Base-by-base conservation (phyloP, 2,329 filamentous ascomycete genomes). In the Septoria linicola region DNA sequence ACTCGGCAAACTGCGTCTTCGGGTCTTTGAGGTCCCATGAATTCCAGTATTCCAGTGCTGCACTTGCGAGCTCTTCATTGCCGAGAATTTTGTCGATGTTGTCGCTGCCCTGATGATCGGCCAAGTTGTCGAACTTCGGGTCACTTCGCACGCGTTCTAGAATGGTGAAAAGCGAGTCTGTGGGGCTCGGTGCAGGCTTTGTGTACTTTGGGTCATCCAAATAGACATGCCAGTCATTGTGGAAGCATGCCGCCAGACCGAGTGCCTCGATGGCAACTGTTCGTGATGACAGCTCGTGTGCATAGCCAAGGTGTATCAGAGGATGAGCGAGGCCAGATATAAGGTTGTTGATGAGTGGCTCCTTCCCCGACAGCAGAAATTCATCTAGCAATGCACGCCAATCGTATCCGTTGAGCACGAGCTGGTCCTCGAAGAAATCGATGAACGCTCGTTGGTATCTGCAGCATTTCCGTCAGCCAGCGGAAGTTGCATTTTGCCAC, bases 291-390 rank as follows among this genome's bases (percentile, higher is more conserved):
- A 97, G 78, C 73, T 99, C 92, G 66, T 87, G 92, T 8, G 90
- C 93, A 67, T 95, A 96, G n/a, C 84, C 91, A 2, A 99, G 79
- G 64, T 97, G 93, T 52, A 97, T 93, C n/a, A 97, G 76, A 1
- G 92, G 88, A 63, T 96, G 89, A 14, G 87, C 92, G 54, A 96
- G 79, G 47, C 89, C 89, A 37, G 84, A 80, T 47, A 95, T 82
- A 32, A 96, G 72, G 31, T 85, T 84, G 71, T 95, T 88, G 63
- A 95, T 80, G 51, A 99, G 72, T 3, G 92, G 91, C 66, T 87
- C 76, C 43, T 88, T 79, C 27, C 84, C 86, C 35, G 77, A 72
- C 58, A 92, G 88, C 39, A 99, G 71, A 66, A 87, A 97, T 55
- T 91, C 81, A 2, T 82, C 74, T 7, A 95, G 75, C 2, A 95